Percentiles rank a stretch among this genome's conserved stretches.
Evolutionary conservation across 2,329 filamentous ascomycete species (phyloP).

Genomic region (Stachybotrys chartarum): DNA sequence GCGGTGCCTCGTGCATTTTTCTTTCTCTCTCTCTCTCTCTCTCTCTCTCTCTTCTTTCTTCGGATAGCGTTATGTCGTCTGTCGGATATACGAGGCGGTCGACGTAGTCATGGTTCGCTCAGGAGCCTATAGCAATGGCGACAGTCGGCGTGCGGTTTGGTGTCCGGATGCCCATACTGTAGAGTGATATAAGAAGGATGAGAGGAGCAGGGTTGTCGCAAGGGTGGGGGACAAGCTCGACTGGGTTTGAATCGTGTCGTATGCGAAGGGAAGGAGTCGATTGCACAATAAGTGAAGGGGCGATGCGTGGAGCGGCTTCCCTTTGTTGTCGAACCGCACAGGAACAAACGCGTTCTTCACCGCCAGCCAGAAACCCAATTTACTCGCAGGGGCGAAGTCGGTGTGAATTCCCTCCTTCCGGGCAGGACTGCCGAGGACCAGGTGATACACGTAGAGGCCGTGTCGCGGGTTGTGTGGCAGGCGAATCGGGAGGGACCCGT

Average conservation of each 20-base stretch:
- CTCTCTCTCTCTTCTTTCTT: conserved; percentile 11
- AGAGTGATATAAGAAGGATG: conserved; percentile 4
- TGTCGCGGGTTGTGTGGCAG: neutral
- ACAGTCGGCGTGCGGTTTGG: conserved; percentile 8
- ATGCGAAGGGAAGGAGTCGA: neutral
- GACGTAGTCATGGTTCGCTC: conserved; percentile 5
- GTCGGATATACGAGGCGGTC: neutral
- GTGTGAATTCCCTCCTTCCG: too few species aligned
- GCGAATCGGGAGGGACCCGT: neutral
- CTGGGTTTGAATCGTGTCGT: neutral
- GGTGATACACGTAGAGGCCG: neutral
- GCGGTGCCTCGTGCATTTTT: conserved; percentile 25
- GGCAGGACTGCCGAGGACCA: too few species aligned
- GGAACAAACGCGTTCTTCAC: neutral
- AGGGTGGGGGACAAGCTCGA: too few species aligned
- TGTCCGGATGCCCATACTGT: conserved; percentile 15
- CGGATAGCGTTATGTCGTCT: conserved; percentile 8
- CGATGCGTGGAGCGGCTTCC: too few species aligned
- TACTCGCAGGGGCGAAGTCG: neutral
- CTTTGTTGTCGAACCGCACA: neutral
- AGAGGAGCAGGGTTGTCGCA: neutral
- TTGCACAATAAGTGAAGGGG: neutral
- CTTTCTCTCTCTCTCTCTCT: too few species aligned
- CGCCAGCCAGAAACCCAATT: neutral
- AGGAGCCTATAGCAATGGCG: conserved; percentile 7